Evolutionary conservation across 352 stramenopile species (phyloP).

Genomic region (Phytophthora syringae): DNA sequence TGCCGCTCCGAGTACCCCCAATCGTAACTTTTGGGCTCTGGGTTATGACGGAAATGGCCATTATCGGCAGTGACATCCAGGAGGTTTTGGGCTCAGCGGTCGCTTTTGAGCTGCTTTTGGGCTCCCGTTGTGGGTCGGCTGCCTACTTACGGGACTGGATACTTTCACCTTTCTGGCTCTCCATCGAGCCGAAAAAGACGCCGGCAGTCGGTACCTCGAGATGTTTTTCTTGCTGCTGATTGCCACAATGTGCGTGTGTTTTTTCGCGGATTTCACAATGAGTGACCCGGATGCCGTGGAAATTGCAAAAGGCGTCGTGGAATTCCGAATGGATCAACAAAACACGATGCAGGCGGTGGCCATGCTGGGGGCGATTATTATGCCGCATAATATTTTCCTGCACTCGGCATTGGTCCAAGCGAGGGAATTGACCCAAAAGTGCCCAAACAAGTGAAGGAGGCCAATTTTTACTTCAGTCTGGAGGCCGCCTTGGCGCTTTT

Average conservation of each 20-base stretch:
- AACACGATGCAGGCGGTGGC: slow-evolving; percentile 73
- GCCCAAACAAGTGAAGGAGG: slow-evolving; percentile 48
- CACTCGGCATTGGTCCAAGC: slow-evolving; percentile 90
- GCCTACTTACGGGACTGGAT: slow-evolving; percentile 66
- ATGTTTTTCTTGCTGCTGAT: slow-evolving; percentile 89
- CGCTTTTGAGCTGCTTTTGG: slow-evolving; percentile 79
- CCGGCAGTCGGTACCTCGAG: slow-evolving; percentile 69
- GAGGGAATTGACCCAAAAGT: slow-evolving; percentile 33
- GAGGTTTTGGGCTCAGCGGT: slow-evolving; percentile 84
- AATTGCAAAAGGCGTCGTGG: slow-evolving; percentile 75
- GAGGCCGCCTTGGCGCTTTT: slow-evolving; percentile 86
- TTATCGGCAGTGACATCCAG: slow-evolving; percentile 89
- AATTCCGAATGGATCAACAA: slow-evolving; percentile 63
- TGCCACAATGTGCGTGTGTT: slow-evolving; percentile 85
- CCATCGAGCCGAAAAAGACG: slow-evolving; percentile 63
- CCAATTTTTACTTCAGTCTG: slow-evolving; percentile 88
- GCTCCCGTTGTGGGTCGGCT: slow-evolving; percentile 76
- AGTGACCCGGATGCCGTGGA: slow-evolving; percentile 66
- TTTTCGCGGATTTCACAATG: slow-evolving; percentile 88
- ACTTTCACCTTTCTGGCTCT: slow-evolving; percentile 93
- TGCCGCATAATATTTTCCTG: slow-evolving; percentile 96
- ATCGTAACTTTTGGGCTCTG: slow-evolving; percentile 65
- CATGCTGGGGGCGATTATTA: slow-evolving; percentile 92
- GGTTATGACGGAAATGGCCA: slow-evolving; percentile 90
- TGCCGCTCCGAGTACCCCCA: slow-evolving; percentile 74